Evolutionary conservation across 2,329 filamentous ascomycete genomes (phyloP), one percentile per base, ranked within the genome.

Genomic region (Alternaria sp.): DNA sequence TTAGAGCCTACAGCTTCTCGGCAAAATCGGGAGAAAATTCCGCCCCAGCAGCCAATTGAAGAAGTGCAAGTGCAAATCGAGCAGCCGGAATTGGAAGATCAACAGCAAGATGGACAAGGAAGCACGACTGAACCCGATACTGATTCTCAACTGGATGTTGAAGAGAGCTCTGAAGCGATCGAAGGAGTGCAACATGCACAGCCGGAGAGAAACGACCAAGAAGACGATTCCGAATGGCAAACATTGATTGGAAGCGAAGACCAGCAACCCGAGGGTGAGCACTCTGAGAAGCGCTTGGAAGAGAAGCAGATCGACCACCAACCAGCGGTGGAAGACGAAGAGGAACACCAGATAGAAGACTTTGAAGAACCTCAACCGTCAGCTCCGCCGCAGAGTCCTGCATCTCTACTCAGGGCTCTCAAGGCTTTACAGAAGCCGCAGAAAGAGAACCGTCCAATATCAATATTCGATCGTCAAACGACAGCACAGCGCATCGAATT

Each of bases 391-490:
- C 63, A 54, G 20, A 71, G 66, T 10, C 65, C 70, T 30, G 61
- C 65, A n/a, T 72, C 66, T 2, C 41, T 70, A 8, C 52, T 75
- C 3, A 70, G 61, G 34, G 53, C 66, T 3, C 27, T 73, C 3
- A 74, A 72, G 44, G 55, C 62, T 10, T 50, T 59, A 4, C 61
- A 57, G 20, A 71, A 67, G 25, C 53, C 62, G 12, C 68, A 73
- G 34, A 77, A 80, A 57, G 78, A 79, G 56, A 80, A 81, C 43
- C 73, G 66, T 10, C 67, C 65, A 27, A 54, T 56, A 40, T 70
- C 73, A 6, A 76, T 83, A 41, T 77, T 82, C 34, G 81, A 82
- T 30, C 76, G 69, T 14, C 82, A 84, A 55, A 46, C 66, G 0
- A 74, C 72, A 51, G 81, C 80, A 8, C 62, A 72, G 25, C 73